These are phyloP conservation scores for Cucurbita maxima DNA, from an alignment of 306 rosid genomes.

Conservation along the genomic window DNA sequence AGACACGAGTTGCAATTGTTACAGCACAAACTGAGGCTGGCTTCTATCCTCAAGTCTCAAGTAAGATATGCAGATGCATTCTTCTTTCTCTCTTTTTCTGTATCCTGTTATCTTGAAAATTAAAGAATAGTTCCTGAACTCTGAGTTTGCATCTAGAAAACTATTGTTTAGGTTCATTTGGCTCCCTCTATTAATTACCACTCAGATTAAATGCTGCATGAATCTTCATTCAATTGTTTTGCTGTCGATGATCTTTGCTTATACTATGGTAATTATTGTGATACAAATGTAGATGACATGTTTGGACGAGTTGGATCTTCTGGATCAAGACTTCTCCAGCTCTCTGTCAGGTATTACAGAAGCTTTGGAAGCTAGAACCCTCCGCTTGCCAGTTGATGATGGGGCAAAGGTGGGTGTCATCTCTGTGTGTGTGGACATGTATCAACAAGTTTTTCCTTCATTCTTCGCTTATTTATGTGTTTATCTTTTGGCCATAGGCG, in stretches of 20 bases:
- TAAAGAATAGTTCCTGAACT: too few relatives aligned
- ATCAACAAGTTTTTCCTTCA: background rate
- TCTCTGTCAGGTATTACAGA: conserved; percentile 77
- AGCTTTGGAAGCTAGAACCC: conserved; percentile 83
- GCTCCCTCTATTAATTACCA: background rate
- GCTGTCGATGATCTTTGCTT: background rate
- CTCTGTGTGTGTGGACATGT: conserved; percentile 7
- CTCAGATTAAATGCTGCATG: background rate
- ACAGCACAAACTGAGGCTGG: conserved; percentile 52
- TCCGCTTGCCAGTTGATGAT: conserved; percentile 82
- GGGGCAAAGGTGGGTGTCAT: conserved; percentile 51
- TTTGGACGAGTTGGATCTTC: conserved; percentile 70
- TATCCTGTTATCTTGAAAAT: background rate
- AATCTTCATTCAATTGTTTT: background rate
- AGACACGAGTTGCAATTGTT: conserved; percentile 52
- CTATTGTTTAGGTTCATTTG: background rate
- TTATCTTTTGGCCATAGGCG: conserved; percentile 31
- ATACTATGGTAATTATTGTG: background rate
- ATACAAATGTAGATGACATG: conserved; percentile 39
- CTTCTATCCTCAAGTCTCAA: conserved; percentile 65
- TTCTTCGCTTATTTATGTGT: background rate
- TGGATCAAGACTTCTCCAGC: conserved; percentile 61
- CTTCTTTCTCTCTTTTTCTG: background rate
- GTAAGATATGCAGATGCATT: conserved; percentile 31
- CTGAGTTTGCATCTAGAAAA: too few relatives aligned